Base-by-base conservation (phyloP, 2,329 filamentous ascomycete species). In the Decorospora gaudefroyi region DNA sequence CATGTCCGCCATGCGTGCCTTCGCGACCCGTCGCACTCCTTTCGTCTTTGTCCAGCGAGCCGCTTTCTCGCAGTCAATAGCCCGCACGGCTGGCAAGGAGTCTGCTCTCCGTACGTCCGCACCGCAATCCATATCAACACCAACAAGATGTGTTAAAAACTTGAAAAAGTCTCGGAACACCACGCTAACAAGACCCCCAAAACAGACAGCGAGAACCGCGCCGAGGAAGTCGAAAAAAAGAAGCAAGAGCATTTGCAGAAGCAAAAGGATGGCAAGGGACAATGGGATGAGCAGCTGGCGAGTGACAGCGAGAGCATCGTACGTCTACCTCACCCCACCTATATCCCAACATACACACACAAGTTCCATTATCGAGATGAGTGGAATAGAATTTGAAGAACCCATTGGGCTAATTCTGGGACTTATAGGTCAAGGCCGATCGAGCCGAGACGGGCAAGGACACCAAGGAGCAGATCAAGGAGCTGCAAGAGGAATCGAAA, bases 401-500 rank as follows among this genome's bases (percentile, higher is more conserved):
- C n/a, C n/a, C 21, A 25, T n/a, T 35, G n/a, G 23, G 29, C 32
- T 29, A 33, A 42, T n/a, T n/a, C n/a, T 8, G 7, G 15, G 17
- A 42, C 16, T 45, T 53, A 21, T 33, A 69, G 60, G 57, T 77
- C 45, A 72, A 72, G 43, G 75, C 75, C 2, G 74, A 77, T 52
- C 67, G 68, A 32, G 65, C 69, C 55, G 62, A 76, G 38, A 69
- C 71, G 12, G 55, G 69, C 9, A 61, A 71, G 36, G 67, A 51
- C 26, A 51, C 73, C 29, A 60, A 69, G 18, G 55, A 71, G 37
- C 69, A 72, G 25, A 75, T 76, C 48, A 68, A 73, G 61, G 69
- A 76, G 42, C 53, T 77, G 39, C 74, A 77, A 57, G 68, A 76
- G 61, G 65, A 76, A 65, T 66, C 72, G 2, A 69, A 69, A 45